Evolutionary conservation across 2,329 filamentous ascomycete genomes (phyloP), one percentile per base, ranked within the genome.

Genomic region (Fusarium succisae): DNA sequence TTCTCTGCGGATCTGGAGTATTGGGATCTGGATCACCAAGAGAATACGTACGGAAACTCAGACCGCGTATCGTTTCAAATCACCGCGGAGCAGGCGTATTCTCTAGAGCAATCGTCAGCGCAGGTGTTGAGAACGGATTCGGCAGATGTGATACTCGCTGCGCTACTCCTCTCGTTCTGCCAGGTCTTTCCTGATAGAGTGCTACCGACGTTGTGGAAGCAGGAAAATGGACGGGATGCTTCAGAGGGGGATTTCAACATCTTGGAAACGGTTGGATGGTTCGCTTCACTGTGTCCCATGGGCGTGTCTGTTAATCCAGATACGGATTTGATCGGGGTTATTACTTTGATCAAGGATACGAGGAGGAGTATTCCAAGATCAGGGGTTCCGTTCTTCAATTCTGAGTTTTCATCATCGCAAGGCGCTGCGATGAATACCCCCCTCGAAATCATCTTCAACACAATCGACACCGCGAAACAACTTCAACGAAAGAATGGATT

Each of bases 381-480:
- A 24, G 87, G 87, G 4, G 80, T 86, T 11, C 82, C 84, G 0
- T 88, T 89, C 68, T 90, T 90, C 70, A 82, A 84, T 0, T 83
- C 85, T 7, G 79, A 83, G 50, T 82, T 87, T 73, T 82, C 84
- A 63, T 79, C 82, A 44, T 58, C 79, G 5, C 76, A 80, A n/a
- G 78, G 76, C 2, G 71, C 79, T 1, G 72, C 78, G 2, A 76
- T 82, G 3, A 84, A 87, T 45, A 84, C 83, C 67, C 88, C 88
- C 0, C 84, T 91, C 54, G 90, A 91, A 77, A 82, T 91, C 43
- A 83, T 90, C 39, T 90, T 91, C 78, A 90, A 85, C 63, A 89
- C 88, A 72, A 82, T 86, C 4, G 88, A 88, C 8, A 84, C 84
- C 0, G 80, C 86, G 22, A 84, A 87, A 55, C 84, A 86, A n/a